Evolutionary conservation across 352 stramenopile species (phyloP), one percentile per base, ranked within the genome.

Genomic region (Phytophthora litchii): DNA sequence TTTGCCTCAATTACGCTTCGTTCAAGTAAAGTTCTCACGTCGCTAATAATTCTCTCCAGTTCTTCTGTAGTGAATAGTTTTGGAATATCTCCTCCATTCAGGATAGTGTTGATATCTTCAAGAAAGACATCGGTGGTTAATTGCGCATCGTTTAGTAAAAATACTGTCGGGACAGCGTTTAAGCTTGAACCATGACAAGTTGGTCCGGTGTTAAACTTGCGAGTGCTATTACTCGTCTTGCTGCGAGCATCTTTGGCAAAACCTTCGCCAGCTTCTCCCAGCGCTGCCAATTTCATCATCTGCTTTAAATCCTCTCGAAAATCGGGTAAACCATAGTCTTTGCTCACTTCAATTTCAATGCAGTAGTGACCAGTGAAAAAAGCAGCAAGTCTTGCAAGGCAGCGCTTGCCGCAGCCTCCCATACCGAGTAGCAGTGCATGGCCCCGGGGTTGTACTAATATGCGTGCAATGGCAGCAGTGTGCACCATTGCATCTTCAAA

Each of bases 391-490:
- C 89, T 60, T 3, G 86, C 79, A 2, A 97, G 67, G 10, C 77
- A 94, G 5, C 94, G 85, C 19, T 96, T 88, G 0, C 91, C 91
- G 13, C 76, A 92, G 0, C 91, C 91, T 5, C 89, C 87, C 52
- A 97, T 91, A 10, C 91, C 91, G 16, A 97, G 74, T 11, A 97
- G 63, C 42, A 97, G 74, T 8, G 82, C 78, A 52, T 97, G 94
- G 4, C 90, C 91, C 31, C 89, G 73, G 0, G 88, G 87, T 25
- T 97, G 88, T 38, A 89, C 74, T 8, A 97, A 60, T 16, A 97
- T 90, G 0, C 90, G 59, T 17, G 80, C 67, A 23, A 97, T 96
- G 1, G 87, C 79, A 13, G 72, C 89, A n/a, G 95, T 74, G 44
- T 97, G 88, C 7, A 92, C 47, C 35, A 97, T 83, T 3, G 89